A percentile compares a stretch with the other conserved stretches of the same genome.
These are phyloP conservation scores for Tetrapisispora nanseiensis DNA, from an alignment of 805 yeast genomes.

Conservation along the genomic window DNA sequence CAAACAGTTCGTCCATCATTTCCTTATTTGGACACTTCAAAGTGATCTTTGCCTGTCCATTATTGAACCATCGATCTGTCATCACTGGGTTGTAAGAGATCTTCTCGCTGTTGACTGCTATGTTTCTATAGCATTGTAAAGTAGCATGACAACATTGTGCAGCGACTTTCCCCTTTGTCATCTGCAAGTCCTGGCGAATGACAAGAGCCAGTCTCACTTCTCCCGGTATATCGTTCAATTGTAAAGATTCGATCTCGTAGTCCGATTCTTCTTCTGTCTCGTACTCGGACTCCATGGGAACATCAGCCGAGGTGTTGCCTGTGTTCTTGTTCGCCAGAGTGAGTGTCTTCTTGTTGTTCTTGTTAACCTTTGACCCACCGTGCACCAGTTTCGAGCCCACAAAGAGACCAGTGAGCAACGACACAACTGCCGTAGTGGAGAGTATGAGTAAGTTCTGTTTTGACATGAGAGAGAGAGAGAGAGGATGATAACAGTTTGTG, in stretches of 20 bases:
- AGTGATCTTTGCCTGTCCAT: conserved; percentile 92
- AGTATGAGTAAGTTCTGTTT: neutral
- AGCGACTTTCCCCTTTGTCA: conserved; percentile 93
- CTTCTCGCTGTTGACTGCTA: conserved; percentile 39
- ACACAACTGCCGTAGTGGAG: neutral
- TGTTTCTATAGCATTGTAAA: conserved; percentile 69
- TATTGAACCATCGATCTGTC: conserved; percentile 64
- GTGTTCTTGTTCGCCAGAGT: no score
- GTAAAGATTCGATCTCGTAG: conserved; percentile 47
- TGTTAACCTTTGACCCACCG: no score
- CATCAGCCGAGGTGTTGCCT: no score
- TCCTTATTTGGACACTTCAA: conserved; percentile 62
- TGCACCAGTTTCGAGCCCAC: neutral
- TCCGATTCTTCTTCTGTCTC: conserved; percentile 45
- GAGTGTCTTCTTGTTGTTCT: no score
- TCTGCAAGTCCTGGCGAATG: conserved; percentile 78
- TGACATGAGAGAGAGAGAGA: neutral
- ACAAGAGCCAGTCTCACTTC: conserved; percentile 81
- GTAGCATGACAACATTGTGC: conserved; percentile 99
- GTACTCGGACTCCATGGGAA: conserved; percentile 20
- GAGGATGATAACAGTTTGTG: no score
- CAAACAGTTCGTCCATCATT: conserved; percentile 63
- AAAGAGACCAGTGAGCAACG: neutral
- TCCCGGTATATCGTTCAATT: conserved; percentile 60
- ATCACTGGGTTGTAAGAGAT: conserved; percentile 50